phyloP scores from a whole-genome alignment of 495 filamentous ascomycete genomes.

The Wilcoxina mikolae region DNA sequence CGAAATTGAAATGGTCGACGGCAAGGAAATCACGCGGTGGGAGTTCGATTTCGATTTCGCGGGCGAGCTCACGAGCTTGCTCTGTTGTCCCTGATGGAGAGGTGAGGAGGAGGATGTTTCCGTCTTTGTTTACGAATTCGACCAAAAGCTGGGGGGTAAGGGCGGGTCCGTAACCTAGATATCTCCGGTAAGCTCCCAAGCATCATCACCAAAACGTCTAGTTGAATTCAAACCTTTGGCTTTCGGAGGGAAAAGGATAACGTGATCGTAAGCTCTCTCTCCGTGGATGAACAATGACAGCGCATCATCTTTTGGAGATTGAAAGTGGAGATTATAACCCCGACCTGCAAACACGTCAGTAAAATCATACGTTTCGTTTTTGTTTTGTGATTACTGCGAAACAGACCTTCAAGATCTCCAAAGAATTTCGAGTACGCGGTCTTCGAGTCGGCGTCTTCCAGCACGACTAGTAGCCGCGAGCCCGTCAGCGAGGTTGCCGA shows the following conservation, averaged over 20 bases:
- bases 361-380: no score
- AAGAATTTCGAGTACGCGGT: conserved; percentile 68
- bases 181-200: no score
- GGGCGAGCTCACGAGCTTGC: conserved; percentile 66
- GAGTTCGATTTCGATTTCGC: conserved; percentile 82
- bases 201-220: no score
- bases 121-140: conserved; percentile 77
- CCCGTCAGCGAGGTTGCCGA: conserved; percentile 38
- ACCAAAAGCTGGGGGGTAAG: conserved; percentile 75
- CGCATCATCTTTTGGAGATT: conserved; percentile 72
- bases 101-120: conserved; percentile 84
- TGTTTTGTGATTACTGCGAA: conserved; percentile 12
- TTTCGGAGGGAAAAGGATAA: conserved; percentile 73
- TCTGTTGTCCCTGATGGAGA: conserved; percentile 56
- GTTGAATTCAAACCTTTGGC: conserved; percentile 63
- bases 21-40: conserved; percentile 66
- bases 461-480: conserved; percentile 65
- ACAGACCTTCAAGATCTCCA: conserved; percentile 61
- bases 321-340: conserved; percentile 64
- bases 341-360: conserved; percentile 40
- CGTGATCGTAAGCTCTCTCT: conserved; percentile 77
- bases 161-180: conserved; percentile 64
- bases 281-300: conserved; percentile 75
- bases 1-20: conserved; percentile 93
- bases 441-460: conserved; percentile 71